Conservation (phyloP, 495 filamentous ascomycete species). For the Daldinia caldariorum region DNA sequence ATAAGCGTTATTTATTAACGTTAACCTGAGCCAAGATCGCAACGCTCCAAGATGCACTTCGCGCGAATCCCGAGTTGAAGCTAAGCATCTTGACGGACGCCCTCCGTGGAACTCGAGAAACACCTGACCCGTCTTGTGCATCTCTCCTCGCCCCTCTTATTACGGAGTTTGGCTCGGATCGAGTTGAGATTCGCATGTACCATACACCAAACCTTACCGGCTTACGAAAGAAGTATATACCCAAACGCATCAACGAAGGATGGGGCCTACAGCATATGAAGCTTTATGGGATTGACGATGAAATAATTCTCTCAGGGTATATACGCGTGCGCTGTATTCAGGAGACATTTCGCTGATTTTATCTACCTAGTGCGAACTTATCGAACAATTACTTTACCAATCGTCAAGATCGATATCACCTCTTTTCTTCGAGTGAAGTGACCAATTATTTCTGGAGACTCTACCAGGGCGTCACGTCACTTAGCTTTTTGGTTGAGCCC, state of each 20-base stretch:
- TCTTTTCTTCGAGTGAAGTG: slow-evolving; percentile 81
- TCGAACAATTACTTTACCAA: slow-evolving; percentile 97
- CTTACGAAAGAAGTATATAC: slow-evolving; percentile 80
- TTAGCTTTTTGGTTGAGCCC: slow-evolving; percentile 83
- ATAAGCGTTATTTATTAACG: neutral
- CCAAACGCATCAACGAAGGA: slow-evolving; percentile 92
- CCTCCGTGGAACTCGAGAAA: slow-evolving; percentile 89
- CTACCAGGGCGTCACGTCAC: slow-evolving; percentile 76
- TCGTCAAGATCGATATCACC: slow-evolving; percentile 91
- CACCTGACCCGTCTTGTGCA: slow-evolving; percentile 86
- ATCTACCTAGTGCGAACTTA: slow-evolving; percentile 75
- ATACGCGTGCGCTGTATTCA: neutral
- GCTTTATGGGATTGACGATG: slow-evolving; percentile 94
- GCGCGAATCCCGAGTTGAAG: slow-evolving; percentile 75
- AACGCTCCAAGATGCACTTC: slow-evolving; percentile 78
- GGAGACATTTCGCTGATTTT: slow-evolving; percentile 6
- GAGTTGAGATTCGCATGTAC: slow-evolving; percentile 96
- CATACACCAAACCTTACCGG: slow-evolving; percentile 97
- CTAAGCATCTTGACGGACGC: slow-evolving; percentile 95
- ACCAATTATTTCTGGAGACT: slow-evolving; percentile 84
- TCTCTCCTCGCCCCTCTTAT: slow-evolving; percentile 86
- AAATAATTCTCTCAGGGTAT: slow-evolving; percentile 92
- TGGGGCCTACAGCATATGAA: slow-evolving; percentile 99
- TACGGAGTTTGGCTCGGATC: slow-evolving; percentile 79
- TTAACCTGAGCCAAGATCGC: slow-evolving; percentile 64